Evolutionary conservation across 768 basidiomycete genomes (phyloP).

Genomic region (Naematelia aurantialba): DNA sequence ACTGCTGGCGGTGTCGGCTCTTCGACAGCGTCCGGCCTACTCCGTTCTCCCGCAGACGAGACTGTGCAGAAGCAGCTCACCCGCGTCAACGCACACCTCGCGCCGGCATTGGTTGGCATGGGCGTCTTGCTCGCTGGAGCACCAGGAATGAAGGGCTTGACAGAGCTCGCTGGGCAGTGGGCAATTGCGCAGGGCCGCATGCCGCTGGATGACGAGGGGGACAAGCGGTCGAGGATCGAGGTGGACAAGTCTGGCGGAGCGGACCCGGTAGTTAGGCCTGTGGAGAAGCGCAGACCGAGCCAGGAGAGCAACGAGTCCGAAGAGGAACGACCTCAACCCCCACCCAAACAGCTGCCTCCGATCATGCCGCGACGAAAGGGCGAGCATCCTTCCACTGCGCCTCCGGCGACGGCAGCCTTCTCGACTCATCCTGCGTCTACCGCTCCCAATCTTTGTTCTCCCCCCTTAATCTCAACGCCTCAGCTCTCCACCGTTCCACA

Average conservation of each 20-base stretch:
- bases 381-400: slow-evolving; percentile 1
- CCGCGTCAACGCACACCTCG: slow-evolving; percentile 68
- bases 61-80: slow-evolving; percentile 49
- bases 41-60: not conserved
- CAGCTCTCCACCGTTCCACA: slow-evolving; percentile 2
- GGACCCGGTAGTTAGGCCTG: slow-evolving; percentile 16
- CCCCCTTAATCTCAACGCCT: slow-evolving; percentile 13
- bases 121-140: slow-evolving; percentile 72
- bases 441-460: slow-evolving; percentile 21
- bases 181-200: slow-evolving; percentile 81
- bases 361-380: not conserved
- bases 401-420: not conserved
- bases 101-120: slow-evolving; percentile 78
- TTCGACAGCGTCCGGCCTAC: slow-evolving; percentile 28
- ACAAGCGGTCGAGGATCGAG: slow-evolving; percentile 46
- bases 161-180: slow-evolving; percentile 71
- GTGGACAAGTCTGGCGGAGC: slow-evolving; percentile 56
- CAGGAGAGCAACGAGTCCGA: not conserved
- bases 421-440: slow-evolving; percentile 20
- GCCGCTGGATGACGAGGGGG: slow-evolving; percentile 39
- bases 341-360: not conserved
- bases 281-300: slow-evolving; percentile 6
- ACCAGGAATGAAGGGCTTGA: slow-evolving; percentile 71
- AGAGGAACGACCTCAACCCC: not conserved
- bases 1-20: slow-evolving; percentile 44